These are phyloP conservation scores for Hypomontagnella monticulosa DNA, from an alignment of 495 filamentous ascomycete species.

Conservation along the genomic window DNA sequence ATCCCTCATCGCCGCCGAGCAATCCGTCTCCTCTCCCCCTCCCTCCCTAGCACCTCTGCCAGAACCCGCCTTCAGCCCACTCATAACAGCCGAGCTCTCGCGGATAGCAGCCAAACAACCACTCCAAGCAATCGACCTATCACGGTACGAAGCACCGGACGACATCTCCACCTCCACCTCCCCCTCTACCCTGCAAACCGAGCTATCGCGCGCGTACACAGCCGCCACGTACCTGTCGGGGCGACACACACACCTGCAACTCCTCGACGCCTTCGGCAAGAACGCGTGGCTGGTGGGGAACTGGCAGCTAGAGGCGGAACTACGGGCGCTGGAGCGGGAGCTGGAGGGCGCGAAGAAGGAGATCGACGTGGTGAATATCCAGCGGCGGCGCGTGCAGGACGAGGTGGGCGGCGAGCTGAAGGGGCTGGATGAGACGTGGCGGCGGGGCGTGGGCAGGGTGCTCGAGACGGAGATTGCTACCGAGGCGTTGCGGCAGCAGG, in stretches of 20 bases:
- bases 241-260: constrained; percentile 73
- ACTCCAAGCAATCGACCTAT: constrained; percentile 74
- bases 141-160: constrained; percentile 78
- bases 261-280: constrained; percentile 83
- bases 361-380: constrained; percentile 74
- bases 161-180: constrained; percentile 29
- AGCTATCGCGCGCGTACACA: constrained; percentile 65
- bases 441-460: constrained; percentile 71
- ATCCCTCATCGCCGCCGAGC: constrained; percentile 72
- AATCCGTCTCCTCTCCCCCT: constrained; percentile 56
- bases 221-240: constrained; percentile 70
- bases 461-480: constrained; percentile 80
- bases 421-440: constrained; percentile 78
- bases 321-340: constrained; percentile 79
- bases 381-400: constrained; percentile 76
- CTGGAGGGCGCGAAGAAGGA: constrained; percentile 70
- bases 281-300: constrained; percentile 93
- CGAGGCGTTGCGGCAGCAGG: constrained; percentile 67
- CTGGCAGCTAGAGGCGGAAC: constrained; percentile 75
- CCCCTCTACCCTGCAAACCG: constrained; percentile 34
- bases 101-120: constrained; percentile 48
- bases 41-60: constrained; percentile 49
- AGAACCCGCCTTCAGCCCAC: constrained; percentile 62
- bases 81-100: constrained; percentile 69
- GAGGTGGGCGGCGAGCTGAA: constrained; percentile 71